phyloP scores from a whole-genome alignment of 371 early-diverging fungal species.

The Rhizopus delemar region DNA sequence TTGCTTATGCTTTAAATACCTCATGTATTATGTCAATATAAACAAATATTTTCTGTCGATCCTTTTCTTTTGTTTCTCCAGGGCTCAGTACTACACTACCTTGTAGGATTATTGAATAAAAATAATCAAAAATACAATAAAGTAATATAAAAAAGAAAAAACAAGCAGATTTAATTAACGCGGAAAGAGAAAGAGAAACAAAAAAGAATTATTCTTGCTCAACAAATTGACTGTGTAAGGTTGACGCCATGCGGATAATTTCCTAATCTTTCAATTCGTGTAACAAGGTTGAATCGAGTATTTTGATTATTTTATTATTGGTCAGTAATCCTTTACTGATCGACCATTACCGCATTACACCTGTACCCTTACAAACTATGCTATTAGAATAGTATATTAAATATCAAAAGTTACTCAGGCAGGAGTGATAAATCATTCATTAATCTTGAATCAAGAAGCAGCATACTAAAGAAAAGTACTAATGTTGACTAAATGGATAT shows the following conservation, averaged over 20 bases:
- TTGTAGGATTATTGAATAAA: neutral
- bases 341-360: too few species aligned
- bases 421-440: too few species aligned
- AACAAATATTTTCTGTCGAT: constrained; percentile 2
- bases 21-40: constrained; percentile 4
- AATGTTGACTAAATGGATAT: too few species aligned
- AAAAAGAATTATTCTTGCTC: constrained; percentile 2
- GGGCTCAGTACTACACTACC: neutral
- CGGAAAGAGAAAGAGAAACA: constrained; percentile 1
- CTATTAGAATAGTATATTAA: too few species aligned
- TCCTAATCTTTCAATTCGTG: constrained; percentile 7
- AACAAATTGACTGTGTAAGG: neutral
- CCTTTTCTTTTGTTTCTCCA: neutral
- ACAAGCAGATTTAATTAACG: neutral
- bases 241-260: constrained; percentile 8
- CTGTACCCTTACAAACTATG: too few species aligned
- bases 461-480: too few species aligned
- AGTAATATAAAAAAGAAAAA: too few species aligned
- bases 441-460: too few species aligned
- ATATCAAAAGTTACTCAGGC: too few species aligned
- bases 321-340: too few species aligned
- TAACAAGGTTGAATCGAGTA: neutral
- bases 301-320: too few species aligned
- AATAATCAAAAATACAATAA: too few species aligned
- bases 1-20: neutral